Percentiles rank a stretch among this genome's conserved stretches.
Evolutionary conservation across 2,329 filamentous ascomycete species (phyloP).

Genomic region (Xylariaceae sp.): DNA sequence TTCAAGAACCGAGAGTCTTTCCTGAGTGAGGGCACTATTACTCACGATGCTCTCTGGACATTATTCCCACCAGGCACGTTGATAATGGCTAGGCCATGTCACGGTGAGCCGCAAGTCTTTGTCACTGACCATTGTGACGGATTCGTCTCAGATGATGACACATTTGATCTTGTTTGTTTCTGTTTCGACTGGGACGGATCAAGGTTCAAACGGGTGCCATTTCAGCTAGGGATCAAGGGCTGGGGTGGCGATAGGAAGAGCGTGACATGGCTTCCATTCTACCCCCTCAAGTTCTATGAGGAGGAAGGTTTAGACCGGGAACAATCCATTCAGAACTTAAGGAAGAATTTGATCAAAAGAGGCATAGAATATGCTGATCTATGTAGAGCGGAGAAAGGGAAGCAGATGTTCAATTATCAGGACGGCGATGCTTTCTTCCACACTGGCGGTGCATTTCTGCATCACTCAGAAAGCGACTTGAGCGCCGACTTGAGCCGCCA

Average conservation of each 20-base stretch:
- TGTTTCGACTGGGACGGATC: slow-evolving; percentile 4
- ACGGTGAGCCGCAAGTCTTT: slow-evolving; percentile 5
- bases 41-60: slow-evolving; percentile 5
- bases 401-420: slow-evolving; percentile 10
- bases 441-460: slow-evolving; percentile 2
- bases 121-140: background rate
- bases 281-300: slow-evolving; percentile 3
- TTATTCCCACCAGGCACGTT: slow-evolving; percentile 6
- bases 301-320: slow-evolving; percentile 1
- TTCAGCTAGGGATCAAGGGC: background rate
- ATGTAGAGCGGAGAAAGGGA: slow-evolving; percentile 1
- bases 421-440: slow-evolving; percentile 6
- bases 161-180: slow-evolving; percentile 1
- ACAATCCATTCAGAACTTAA: slow-evolving; percentile 1
- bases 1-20: slow-evolving; percentile 4
- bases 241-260: slow-evolving; percentile 5
- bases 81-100: slow-evolving; percentile 3
- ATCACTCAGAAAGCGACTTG: background rate
- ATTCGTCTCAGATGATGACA: background rate
- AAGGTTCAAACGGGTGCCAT: slow-evolving; percentile 2
- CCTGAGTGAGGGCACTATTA: slow-evolving; percentile 1
- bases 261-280: slow-evolving; percentile 5
- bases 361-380: background rate
- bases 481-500: background rate
- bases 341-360: slow-evolving; percentile 1